Evolutionary conservation across 495 filamentous ascomycete species (phyloP).

Genomic region (Penicillium paxilli): DNA sequence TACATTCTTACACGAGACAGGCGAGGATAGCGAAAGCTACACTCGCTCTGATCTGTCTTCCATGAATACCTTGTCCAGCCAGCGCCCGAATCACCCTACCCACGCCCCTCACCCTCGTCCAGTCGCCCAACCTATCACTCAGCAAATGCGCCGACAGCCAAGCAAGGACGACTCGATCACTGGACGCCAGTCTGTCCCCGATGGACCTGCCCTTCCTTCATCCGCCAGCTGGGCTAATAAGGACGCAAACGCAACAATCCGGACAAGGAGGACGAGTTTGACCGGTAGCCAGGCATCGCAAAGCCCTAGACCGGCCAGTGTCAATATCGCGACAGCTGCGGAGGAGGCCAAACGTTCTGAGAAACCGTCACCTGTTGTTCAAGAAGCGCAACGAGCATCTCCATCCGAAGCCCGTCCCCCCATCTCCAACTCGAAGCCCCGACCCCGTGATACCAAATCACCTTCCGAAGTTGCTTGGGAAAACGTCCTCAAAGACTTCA

Average conservation of each 20-base stretch:
- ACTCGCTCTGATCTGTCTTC: slow-evolving; percentile 92
- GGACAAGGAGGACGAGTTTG: slow-evolving; percentile 71
- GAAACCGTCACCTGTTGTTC: slow-evolving; percentile 30
- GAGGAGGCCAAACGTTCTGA: slow-evolving; percentile 41
- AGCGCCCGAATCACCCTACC: slow-evolving; percentile 51
- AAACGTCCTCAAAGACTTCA: slow-evolving; percentile 52
- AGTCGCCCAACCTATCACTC: slow-evolving; percentile 55
- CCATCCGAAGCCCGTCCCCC: slow-evolving; percentile 26
- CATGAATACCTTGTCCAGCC: slow-evolving; percentile 85
- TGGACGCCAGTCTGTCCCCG: slow-evolving; percentile 52
- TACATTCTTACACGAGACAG: slow-evolving; percentile 96
- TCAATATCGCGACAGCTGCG: slow-evolving; percentile 52
- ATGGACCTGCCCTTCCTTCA: slow-evolving; percentile 85
- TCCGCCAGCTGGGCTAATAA: slow-evolving; percentile 92
- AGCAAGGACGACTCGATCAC: slow-evolving; percentile 75
- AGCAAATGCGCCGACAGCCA: slow-evolving; percentile 69
- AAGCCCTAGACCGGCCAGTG: slow-evolving; percentile 71
- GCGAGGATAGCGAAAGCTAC: slow-evolving; percentile 95
- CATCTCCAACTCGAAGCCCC: slow-evolving; percentile 10
- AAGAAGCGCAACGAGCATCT: slow-evolving; percentile 25
- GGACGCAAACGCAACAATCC: slow-evolving; percentile 63
- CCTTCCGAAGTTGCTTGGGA: slow-evolving; percentile 37
- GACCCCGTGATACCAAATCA: slow-evolving; percentile 13
- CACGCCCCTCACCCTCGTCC: slow-evolving; percentile 28
- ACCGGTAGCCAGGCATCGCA: slow-evolving; percentile 76